Percentiles rank a stretch among this genome's conserved stretches.
These are phyloP conservation scores for Aspergillaceae sp. DNA, from an alignment of 2,329 filamentous ascomycete genomes.

Conservation along the genomic window DNA sequence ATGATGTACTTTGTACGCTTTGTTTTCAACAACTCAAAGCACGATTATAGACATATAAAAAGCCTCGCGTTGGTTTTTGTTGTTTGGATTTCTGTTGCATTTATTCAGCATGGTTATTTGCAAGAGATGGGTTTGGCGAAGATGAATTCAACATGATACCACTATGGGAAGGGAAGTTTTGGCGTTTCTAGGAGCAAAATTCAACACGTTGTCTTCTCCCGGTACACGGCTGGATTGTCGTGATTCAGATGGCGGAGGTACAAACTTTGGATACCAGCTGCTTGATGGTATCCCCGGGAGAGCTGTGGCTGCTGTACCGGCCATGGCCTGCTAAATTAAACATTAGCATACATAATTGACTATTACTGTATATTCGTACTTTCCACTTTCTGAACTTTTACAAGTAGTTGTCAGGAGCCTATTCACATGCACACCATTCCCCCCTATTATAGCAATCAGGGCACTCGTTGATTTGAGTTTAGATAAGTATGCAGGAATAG, in stretches of 20 bases:
- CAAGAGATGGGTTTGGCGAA: slow-evolving; percentile 30
- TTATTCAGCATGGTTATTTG: slow-evolving; percentile 29
- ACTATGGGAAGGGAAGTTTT: slow-evolving; percentile 35
- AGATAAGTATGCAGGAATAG: no score
- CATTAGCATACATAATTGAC: slow-evolving; percentile 22
- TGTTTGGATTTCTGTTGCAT: slow-evolving; percentile 28
- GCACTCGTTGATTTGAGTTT: no score
- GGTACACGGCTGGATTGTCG: slow-evolving; percentile 10
- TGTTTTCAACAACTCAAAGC: slow-evolving; percentile 46
- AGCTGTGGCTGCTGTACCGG: background rate
- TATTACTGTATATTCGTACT: no score
- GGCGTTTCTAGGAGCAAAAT: slow-evolving; percentile 36
- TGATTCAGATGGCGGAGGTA: slow-evolving; percentile 1
- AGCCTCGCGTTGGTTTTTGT: slow-evolving; percentile 20
- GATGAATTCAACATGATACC: slow-evolving; percentile 44
- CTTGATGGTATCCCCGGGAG: slow-evolving; percentile 7
- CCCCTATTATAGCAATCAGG: no score
- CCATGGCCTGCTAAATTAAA: slow-evolving; percentile 25
- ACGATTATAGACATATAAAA: slow-evolving; percentile 32
- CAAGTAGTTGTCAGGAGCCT: no score
- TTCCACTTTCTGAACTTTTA: no score
- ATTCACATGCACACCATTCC: no score
- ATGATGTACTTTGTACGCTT: slow-evolving; percentile 32
- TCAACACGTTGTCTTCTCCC: slow-evolving; percentile 28
- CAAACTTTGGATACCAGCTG: slow-evolving; percentile 2